A percentile compares a stretch with the other conserved stretches of the same genome.
Evolutionary conservation across 192 early-diverging fungal genomes (phyloP).

Genomic region (Rhizophagus clarus): DNA sequence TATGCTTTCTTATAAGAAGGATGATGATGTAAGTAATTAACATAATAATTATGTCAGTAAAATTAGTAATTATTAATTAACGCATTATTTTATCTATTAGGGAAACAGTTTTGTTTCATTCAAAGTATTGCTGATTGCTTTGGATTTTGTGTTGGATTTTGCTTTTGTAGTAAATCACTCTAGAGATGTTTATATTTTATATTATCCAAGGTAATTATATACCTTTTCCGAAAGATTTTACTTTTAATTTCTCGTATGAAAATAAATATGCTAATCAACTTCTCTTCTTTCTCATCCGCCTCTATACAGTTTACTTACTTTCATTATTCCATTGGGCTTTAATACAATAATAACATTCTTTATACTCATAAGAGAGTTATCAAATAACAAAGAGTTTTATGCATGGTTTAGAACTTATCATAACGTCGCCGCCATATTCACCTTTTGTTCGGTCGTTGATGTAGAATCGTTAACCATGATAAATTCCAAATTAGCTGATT

Average conservation of each 20-base stretch:
- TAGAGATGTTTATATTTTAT: background rate
- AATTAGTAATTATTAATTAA: background rate
- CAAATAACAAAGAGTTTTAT: background rate
- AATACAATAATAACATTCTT: background rate
- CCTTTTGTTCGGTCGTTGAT: background rate
- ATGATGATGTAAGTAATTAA: background rate
- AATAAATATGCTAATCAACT: background rate
- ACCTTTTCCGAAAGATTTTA: background rate
- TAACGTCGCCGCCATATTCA: background rate
- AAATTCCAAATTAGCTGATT: background rate
- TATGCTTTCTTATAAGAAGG: background rate
- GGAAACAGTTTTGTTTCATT: slow-evolving; percentile 5
- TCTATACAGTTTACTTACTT: background rate
- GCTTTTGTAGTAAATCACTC: background rate
- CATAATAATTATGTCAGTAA: no score
- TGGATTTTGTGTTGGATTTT: background rate
- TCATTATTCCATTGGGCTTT: background rate
- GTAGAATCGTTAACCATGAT: background rate
- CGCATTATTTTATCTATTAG: background rate
- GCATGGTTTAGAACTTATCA: slow-evolving; percentile 1
- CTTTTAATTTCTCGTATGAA: background rate
- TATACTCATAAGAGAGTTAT: background rate
- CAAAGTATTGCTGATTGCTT: slow-evolving; percentile 4
- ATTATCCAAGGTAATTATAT: background rate
- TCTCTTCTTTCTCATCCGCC: background rate